A percentile compares a stretch with the other conserved stretches of the same genome.
These are phyloP conservation scores for Ophiorrhiza pumila DNA, from an alignment of 257 asterid species.

Conservation along the genomic window DNA sequence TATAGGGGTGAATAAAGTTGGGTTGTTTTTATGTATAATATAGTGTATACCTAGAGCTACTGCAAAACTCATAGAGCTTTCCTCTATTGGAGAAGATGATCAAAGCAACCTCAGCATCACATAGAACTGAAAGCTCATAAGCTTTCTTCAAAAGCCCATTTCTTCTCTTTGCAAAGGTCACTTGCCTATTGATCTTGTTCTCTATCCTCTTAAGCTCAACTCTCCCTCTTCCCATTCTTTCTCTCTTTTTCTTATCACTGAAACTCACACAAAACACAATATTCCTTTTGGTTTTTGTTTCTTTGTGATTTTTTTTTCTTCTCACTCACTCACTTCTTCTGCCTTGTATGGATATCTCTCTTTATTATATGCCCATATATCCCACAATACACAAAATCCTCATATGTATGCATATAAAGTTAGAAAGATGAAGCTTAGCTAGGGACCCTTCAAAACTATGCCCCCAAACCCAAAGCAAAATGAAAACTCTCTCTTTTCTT, in stretches of 20 bases:
- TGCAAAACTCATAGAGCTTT: slow-evolving; percentile 96
- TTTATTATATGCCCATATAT: slow-evolving; percentile 23
- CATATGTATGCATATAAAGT: slow-evolving; percentile 6
- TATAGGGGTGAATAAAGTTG: slow-evolving; percentile 22
- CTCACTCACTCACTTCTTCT: slow-evolving; percentile 6
- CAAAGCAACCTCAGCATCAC: slow-evolving; percentile 94
- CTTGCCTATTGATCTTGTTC: slow-evolving; percentile 97
- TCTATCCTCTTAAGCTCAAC: slow-evolving; percentile 93
- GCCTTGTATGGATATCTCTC: slow-evolving; percentile 16
- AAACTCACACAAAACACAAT: slow-evolving; percentile 17
- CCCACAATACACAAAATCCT: slow-evolving; percentile 18
- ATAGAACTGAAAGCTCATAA: slow-evolving; percentile 89
- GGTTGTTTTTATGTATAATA: slow-evolving; percentile 10
- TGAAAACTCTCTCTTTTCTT: slow-evolving; percentile 3
- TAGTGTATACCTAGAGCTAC: slow-evolving; percentile 84
- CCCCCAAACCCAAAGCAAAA: not conserved
- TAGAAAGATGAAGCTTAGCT: not conserved
- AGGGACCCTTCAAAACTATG: not conserved
- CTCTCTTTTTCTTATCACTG: slow-evolving; percentile 17
- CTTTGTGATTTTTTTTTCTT: slow-evolving; percentile 6
- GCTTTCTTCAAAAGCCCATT: slow-evolving; percentile 97
- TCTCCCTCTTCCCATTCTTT: slow-evolving; percentile 77
- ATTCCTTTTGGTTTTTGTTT: not conserved
- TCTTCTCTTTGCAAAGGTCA: slow-evolving; percentile 89
- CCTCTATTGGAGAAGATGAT: slow-evolving; percentile 99